Base-by-base conservation (phyloP, 306 rosid genomes). In the Sindora glabra region DNA sequence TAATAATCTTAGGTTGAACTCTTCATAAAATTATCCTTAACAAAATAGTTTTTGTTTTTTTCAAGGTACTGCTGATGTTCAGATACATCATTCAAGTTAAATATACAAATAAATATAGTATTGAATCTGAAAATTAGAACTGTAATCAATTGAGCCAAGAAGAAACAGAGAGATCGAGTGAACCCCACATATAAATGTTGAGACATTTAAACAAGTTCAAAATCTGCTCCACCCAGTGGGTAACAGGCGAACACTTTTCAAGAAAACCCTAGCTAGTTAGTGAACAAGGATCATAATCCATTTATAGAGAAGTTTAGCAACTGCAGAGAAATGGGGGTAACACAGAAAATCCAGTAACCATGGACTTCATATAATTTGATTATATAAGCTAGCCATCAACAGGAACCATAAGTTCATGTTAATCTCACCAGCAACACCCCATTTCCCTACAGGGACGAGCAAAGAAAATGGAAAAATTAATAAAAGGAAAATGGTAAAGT, bases 401-500 rank as follows among this genome's bases (percentile, higher is more conserved):
- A 47, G 10, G 52, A 55, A 58, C 67, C 48, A 67, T 68, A 62
- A 56, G 40, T 48, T 32, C 47, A 26, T 51, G n/a, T n/a, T n/a
- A n/a, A 50, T 45, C 16, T 74, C 34, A 29, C 34, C 8, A 29
- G 34, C 34, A 29, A 29, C 34, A 29, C 34, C 5, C 34, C 34
- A 29, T 1, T 21, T 39, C 26, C 50, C 10, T 5, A 21, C 19
- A 2, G 22, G 38, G 33, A n/a, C n/a, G n/a, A 22, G 11, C 18
- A 49, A 34, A 10, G 39, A 72, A 58, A 54, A 50, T 29, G 45
- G 49, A 25, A 70, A 68, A 24, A 38, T 25, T 26, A 55, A 3
- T 19, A 44, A 37, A 26, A 45, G 5, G 25, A 6, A 37, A 46
- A 5, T 27, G 11, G 37, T 16, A 10, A 54, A 40, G 36, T 26